Base-by-base conservation (phyloP, 2,329 filamentous ascomycete species). In the Phialemoniopsis sp. region DNA sequence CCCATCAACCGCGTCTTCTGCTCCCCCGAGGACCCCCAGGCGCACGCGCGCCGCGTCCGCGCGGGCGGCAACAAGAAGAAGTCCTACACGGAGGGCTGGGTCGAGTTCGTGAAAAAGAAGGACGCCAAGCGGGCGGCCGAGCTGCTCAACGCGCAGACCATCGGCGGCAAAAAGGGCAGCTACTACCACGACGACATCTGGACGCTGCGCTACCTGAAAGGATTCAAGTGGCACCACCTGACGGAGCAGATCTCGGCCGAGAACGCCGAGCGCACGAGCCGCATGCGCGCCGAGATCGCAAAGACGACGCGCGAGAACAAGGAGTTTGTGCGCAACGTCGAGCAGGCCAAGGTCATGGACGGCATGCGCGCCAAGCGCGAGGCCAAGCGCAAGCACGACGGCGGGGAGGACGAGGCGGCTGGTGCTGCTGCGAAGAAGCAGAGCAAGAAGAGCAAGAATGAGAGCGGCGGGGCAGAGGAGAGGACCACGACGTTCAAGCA, bases 121-220 rank as follows among this genome's bases (percentile, higher is more conserved):
- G 82, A 90, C 46, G 88, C 88, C 29, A 89, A 90, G 59, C 68
- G 77, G n/a, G 83, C 79, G 0, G 86, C 82, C 36, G 84, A 88
- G 49, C 72, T 85, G 18, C 69, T 94, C 36, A 94, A 94, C 56
- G 84, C 85, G 32, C 78, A 77, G 46, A 87, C 76, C 12, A 86
- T 93, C 43, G 87, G 87, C 37, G 88, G 88, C 18, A 90, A 90
- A 66, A 94, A 94, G 66, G 77, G 87, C 12, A 78, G 76, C 36
- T 89, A 86, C 58, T 94, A 91, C 66, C 80, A 86, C 51, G 88
- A 94, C 58, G 88, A 94, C 58, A 75, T 94, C 33, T 94, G 88
- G 88, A 90, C 85, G 52, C 67, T 93, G 46, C 75, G 86, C 44
- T 94, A 94, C 55, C 66, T 94, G 46, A 84, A 79, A 46, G 87